Percentiles rank a stretch among this genome's conserved stretches.
Evolutionary conservation across 176 grass and related monocot species (phyloP).

Genomic region (Aechmea fasciata): DNA sequence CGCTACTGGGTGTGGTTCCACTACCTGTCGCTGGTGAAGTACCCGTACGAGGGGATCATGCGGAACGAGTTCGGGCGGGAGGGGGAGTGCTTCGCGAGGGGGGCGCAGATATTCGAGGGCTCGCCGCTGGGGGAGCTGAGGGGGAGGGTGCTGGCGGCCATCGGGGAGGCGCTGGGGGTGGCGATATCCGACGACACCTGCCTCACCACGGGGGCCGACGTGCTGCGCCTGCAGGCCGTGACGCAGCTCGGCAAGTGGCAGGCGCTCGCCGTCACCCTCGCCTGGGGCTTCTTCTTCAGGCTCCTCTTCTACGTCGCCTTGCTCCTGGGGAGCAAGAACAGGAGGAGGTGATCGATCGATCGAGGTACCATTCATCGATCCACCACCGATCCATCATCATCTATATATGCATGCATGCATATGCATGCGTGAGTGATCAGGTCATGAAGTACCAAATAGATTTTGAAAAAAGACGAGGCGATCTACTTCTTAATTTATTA

Average conservation of each 20-base stretch:
- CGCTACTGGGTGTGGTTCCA: conserved; percentile 96
- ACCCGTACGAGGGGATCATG: conserved; percentile 77
- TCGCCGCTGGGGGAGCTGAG: conserved; percentile 54
- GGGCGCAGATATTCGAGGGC: conserved; percentile 78
- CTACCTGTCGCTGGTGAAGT: conserved; percentile 87
- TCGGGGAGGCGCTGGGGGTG: conserved; percentile 44
- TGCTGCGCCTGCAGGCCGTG: conserved; percentile 42
- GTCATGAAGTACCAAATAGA: too few relatives aligned
- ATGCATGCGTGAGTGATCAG: too few relatives aligned
- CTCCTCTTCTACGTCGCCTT: conserved; percentile 81
- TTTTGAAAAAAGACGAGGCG: too few relatives aligned
- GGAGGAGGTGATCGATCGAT: conserved; percentile 38
- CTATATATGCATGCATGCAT: too few relatives aligned
- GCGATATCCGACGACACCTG: conserved; percentile 38
- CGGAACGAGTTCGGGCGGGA: conserved; percentile 78
- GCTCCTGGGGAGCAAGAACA: conserved; percentile 83
- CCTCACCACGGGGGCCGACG: conserved; percentile 44
- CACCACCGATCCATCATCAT: too few relatives aligned
- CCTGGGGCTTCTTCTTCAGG: conserved; percentile 79
- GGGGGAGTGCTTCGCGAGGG: conserved; percentile 62
- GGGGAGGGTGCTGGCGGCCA: conserved; percentile 40
- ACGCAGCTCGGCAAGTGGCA: conserved; percentile 90
- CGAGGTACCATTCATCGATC: too few relatives aligned
- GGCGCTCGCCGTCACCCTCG: conserved; percentile 56
- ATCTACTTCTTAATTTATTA: too few relatives aligned